Percentiles rank a stretch among this genome's conserved stretches.
phyloP scores from a whole-genome alignment of 1,139 yeast species.

The Sugiyamaella xylanicola region DNA sequence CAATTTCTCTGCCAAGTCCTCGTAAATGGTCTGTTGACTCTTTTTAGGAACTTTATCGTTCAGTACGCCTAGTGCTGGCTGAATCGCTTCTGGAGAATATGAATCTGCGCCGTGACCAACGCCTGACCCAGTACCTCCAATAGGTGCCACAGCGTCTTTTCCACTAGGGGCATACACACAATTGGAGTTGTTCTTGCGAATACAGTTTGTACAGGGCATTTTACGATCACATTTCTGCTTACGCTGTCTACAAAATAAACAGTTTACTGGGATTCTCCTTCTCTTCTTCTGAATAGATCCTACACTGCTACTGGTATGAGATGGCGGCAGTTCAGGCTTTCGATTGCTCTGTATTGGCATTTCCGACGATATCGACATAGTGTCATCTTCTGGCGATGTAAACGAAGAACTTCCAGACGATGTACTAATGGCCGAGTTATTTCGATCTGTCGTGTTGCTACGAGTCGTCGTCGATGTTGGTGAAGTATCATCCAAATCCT shows the following conservation, averaged over 20 bases:
- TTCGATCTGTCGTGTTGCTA: background rate
- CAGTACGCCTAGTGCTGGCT: background rate
- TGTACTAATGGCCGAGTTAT: conserved; percentile 2
- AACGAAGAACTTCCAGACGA: conserved; percentile 10
- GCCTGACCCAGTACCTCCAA: conserved; percentile 10
- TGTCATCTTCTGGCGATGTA: conserved; percentile 12
- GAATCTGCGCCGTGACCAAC: background rate
- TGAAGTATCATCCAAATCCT: background rate
- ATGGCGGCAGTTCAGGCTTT: conserved; percentile 19
- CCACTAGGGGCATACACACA: conserved; percentile 33
- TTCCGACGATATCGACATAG: conserved; percentile 11
- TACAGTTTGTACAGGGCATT: conserved; percentile 43
- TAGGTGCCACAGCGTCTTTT: conserved; percentile 14
- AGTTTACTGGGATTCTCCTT: conserved; percentile 37
- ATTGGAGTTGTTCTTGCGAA: conserved; percentile 35
- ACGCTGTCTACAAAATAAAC: conserved; percentile 41
- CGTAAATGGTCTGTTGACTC: conserved; percentile 1
- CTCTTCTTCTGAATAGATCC: conserved; percentile 25
- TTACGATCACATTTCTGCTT: conserved; percentile 43
- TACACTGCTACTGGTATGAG: conserved; percentile 17
- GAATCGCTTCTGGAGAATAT: background rate
- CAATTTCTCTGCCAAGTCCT: conserved; percentile 12
- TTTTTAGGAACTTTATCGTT: background rate
- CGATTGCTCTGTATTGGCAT: background rate
- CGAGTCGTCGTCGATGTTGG: background rate